Evolutionary conservation across 1,284 basidiomycete genomes (phyloP), one percentile per base, ranked within the genome.

Genomic region (Trichosporon faecale): DNA sequence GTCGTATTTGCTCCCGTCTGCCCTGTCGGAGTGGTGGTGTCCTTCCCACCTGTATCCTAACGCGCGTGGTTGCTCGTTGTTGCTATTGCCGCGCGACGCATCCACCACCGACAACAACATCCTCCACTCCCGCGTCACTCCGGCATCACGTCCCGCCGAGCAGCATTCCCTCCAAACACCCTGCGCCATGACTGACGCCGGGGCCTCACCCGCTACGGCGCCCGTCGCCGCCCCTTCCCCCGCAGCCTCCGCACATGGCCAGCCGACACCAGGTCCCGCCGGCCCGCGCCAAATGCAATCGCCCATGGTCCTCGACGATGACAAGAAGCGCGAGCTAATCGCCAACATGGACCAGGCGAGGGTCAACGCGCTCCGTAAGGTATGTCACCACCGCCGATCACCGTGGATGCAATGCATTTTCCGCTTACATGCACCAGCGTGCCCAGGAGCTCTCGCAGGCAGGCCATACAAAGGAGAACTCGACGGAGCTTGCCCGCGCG

Each of bases 391-490:
- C 25, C 3, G 4, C 21, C 35, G 23, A 44, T 46, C 37, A 16
- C 61, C n/a, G 25, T n/a, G 33, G 25, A 67, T 65, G 68, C 63
- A 74, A 29, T 25, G 65, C 46, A 23, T 64, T 49, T 40, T 25
- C 33, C 64, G 37, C 69, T 71, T 23, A 73, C 69, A 29, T 25
- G 9, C 27, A 33, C 12, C 66, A 82, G 80, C 77, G 81, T 21
- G 69, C 77, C n/a, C 64, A 67, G 9, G 77, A 80, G 35, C 75
- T 82, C 25, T 76, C 78, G 66, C 73, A 76, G 18, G 76, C 79
- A n/a, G 81, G 81, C 25, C 72, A 74, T 64, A 81, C 78, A 2
- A 79, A 75, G 67, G 78, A 82, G 61, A 80, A 74, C 61, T 79
- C 77, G 35, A 71, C 74, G 9, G 80, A 82, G 70, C 67, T 78